Percentiles rank a stretch among this genome's conserved stretches.
These are phyloP conservation scores for Lodderomyces beijingensis DNA, from an alignment of 1,139 yeast species.

Conservation along the genomic window DNA sequence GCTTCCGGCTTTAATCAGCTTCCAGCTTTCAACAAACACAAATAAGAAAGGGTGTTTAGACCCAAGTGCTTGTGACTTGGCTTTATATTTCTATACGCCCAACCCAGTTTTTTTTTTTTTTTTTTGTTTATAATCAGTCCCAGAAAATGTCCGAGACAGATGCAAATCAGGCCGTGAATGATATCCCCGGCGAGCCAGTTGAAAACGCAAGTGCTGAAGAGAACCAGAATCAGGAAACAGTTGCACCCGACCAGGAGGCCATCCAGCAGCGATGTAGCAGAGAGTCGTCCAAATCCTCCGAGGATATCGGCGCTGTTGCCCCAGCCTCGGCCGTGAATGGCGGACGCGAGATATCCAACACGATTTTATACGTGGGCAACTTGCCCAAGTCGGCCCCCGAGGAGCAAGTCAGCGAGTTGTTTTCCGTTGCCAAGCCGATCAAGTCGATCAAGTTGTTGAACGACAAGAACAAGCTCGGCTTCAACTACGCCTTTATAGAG, in stretches of 20 bases:
- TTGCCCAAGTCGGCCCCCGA: conserved; percentile 64
- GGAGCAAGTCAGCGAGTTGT: conserved; percentile 55
- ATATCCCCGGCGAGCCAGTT: too few relatives aligned
- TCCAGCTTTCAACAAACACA: too few relatives aligned
- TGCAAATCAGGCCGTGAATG: too few relatives aligned
- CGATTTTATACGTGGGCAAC: conserved; percentile 74
- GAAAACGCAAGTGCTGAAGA: conserved; percentile 1
- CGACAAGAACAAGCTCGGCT: conserved; percentile 71
- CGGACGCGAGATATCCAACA: conserved; percentile 73
- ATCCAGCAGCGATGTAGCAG: conserved; percentile 17
- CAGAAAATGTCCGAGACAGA: too few relatives aligned
- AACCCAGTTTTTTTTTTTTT: too few relatives aligned
- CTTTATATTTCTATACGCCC: too few relatives aligned
- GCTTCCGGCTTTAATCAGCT: too few relatives aligned
- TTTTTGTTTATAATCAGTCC: too few relatives aligned
- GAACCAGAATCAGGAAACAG: conserved; percentile 1
- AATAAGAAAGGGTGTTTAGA: too few relatives aligned
- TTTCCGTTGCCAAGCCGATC: conserved; percentile 53
- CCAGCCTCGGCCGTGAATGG: conserved; percentile 76
- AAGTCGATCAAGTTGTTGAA: conserved; percentile 63
- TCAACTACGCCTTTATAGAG: conserved; percentile 83
- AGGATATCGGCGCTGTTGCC: conserved; percentile 4
- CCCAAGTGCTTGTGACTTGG: too few relatives aligned
- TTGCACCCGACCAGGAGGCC: conserved; percentile 8
- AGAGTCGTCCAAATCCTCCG: conserved; percentile 4